Evolutionary conservation across 768 basidiomycete species (phyloP).

Genomic region (Thelephora ganbajun): DNA sequence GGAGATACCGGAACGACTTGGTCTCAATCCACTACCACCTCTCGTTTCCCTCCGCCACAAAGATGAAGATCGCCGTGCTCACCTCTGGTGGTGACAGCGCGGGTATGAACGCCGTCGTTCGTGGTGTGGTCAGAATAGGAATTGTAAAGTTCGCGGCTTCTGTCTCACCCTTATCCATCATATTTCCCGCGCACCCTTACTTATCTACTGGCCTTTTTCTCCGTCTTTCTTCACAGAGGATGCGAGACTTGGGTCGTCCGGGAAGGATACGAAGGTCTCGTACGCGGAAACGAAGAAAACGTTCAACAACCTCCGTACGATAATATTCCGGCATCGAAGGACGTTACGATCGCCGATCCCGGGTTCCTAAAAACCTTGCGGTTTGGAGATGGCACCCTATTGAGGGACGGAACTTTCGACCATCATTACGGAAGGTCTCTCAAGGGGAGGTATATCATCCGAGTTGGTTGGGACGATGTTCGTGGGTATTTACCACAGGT

Average conservation of each 20-base stretch:
- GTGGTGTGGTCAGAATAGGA: constrained; percentile 83
- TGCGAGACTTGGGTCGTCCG: constrained; percentile 95
- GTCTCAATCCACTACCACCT: too few relatives aligned
- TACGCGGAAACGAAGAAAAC: constrained; percentile 65
- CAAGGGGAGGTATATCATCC: constrained; percentile 84
- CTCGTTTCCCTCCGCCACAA: too few relatives aligned
- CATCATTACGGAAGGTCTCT: constrained; percentile 51
- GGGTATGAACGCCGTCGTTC: constrained; percentile 93
- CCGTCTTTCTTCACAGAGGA: constrained; percentile 38
- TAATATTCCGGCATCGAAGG: constrained; percentile 12
- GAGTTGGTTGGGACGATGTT: constrained; percentile 98
- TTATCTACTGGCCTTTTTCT: not conserved
- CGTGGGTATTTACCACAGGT: constrained; percentile 89
- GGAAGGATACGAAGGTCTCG: constrained; percentile 97
- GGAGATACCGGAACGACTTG: too few relatives aligned
- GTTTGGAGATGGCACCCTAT: constrained; percentile 67
- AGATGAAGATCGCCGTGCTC: constrained; percentile 85
- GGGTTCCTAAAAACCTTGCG: constrained; percentile 58
- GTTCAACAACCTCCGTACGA: constrained; percentile 11
- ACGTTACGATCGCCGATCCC: constrained; percentile 14
- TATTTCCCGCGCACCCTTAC: constrained; percentile 1
- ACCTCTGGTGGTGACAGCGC: constrained; percentile 97
- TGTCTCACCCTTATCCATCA: not conserved
- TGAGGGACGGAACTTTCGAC: constrained; percentile 76
- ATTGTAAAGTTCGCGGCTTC: constrained; percentile 59